Evolutionary conservation across 176 grass and related monocot species (phyloP).

Genomic region (Stipa capillata): DNA sequence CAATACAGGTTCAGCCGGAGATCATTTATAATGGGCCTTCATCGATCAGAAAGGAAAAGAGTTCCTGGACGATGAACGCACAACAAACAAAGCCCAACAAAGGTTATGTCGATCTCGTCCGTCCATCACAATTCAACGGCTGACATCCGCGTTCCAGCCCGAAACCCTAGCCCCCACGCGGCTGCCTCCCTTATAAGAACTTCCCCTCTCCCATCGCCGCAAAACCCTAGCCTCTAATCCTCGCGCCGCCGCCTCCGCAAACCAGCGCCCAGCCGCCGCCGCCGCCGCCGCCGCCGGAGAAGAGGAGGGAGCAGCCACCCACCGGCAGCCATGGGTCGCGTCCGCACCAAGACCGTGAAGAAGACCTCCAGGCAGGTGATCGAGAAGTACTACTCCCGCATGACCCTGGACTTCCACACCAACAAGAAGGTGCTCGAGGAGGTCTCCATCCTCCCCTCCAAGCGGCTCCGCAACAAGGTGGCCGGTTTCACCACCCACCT

Average conservation of each 20-base stretch:
- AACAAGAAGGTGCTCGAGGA: constrained; percentile 94
- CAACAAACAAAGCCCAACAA: background rate
- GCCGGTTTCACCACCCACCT: constrained; percentile 82
- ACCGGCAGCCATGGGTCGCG: constrained; percentile 53
- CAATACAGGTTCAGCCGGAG: background rate
- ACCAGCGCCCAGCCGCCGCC: background rate
- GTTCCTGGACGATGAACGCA: background rate
- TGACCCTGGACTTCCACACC: constrained; percentile 90
- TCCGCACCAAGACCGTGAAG: constrained; percentile 92
- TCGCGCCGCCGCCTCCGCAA: background rate
- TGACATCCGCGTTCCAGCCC: background rate
- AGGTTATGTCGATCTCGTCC: background rate
- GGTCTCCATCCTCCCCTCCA: constrained; percentile 78
- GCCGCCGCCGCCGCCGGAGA: constrained; percentile 7
- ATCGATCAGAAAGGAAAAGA: background rate
- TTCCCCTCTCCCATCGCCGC: background rate
- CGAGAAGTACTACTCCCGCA: constrained; percentile 78
- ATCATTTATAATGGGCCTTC: background rate
- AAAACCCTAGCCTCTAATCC: constrained; percentile 6
- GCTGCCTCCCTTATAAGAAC: background rate
- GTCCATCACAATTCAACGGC: constrained; percentile 11
- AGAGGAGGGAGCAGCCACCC: constrained; percentile 5
- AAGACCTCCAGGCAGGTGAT: constrained; percentile 88
- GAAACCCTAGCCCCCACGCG: constrained; percentile 23
- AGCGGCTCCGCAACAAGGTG: constrained; percentile 91